These are phyloP conservation scores for Rhodotorula kratochvilovae DNA, from an alignment of 768 basidiomycete genomes.

Conservation along the genomic window DNA sequence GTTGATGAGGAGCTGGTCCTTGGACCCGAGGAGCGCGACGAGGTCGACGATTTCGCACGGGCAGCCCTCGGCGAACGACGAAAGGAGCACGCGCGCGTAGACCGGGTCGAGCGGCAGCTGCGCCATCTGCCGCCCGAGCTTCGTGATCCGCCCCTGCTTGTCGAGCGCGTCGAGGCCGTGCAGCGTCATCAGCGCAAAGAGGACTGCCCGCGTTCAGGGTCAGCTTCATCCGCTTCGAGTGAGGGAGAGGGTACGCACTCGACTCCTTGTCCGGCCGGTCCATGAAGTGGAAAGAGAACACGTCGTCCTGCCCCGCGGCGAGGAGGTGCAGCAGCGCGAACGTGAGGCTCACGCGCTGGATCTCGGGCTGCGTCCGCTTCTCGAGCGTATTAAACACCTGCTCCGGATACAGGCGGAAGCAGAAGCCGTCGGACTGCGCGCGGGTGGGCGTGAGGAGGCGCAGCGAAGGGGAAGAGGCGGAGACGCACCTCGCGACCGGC, in stretches of 20 bases:
- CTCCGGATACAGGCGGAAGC: conserved; percentile 90
- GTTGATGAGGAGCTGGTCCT: conserved; percentile 49
- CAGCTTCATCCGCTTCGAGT: not conserved
- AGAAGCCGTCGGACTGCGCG: conserved; percentile 67
- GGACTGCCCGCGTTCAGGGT: conserved; percentile 7
- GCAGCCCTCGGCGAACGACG: conserved; percentile 68
- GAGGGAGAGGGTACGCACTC: conserved; percentile 54
- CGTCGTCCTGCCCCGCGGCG: conserved; percentile 39
- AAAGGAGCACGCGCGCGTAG: conserved; percentile 71
- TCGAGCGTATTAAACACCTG: conserved; percentile 65
- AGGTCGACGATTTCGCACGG: conserved; percentile 75
- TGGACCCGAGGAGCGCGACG: conserved; percentile 69
- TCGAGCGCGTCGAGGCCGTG: conserved; percentile 76
- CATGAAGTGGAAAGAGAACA: conserved; percentile 66
- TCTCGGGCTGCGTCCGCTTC: conserved; percentile 74
- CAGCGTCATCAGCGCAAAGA: conserved; percentile 52
- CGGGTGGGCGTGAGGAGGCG: not conserved
- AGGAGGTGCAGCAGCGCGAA: conserved; percentile 73
- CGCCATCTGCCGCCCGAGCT: conserved; percentile 76
- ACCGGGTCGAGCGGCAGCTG: conserved; percentile 86
- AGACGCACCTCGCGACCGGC: conserved; percentile 79
- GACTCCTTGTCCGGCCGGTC: conserved; percentile 73
- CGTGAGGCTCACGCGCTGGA: conserved; percentile 76
- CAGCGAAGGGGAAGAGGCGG: too few relatives aligned
- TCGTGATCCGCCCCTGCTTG: conserved; percentile 61